Evolutionary conservation across 2,329 filamentous ascomycete species (phyloP).

Genomic region (Verruconis gallopava): DNA sequence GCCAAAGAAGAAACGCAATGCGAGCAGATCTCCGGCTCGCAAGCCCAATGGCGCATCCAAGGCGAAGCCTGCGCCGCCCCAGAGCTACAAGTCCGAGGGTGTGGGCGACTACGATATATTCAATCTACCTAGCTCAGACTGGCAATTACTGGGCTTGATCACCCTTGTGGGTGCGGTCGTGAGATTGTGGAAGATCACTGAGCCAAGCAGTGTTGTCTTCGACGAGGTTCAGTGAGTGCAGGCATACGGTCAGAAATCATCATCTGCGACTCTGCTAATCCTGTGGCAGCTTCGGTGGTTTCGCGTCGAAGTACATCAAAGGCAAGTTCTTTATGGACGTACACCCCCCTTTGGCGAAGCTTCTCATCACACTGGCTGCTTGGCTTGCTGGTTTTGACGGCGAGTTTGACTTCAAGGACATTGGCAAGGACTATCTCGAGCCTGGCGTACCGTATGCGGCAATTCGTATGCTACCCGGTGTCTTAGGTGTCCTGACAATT

Average conservation of each 20-base stretch:
- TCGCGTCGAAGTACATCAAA: constrained; percentile 98
- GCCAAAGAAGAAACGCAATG: constrained; percentile 3
- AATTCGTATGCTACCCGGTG: constrained; percentile 86
- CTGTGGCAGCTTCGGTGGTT: constrained; percentile 72
- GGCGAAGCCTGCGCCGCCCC: neutral
- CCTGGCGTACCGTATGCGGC: constrained; percentile 91
- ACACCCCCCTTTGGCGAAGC: constrained; percentile 92
- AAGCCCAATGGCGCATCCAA: neutral
- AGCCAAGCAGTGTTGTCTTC: constrained; percentile 92
- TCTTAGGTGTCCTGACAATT: constrained; percentile 77
- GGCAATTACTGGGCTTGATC: constrained; percentile 58
- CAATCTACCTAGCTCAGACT: constrained; percentile 71
- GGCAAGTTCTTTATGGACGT: constrained; percentile 99
- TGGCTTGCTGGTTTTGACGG: constrained; percentile 93
- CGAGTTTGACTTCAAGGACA: constrained; percentile 97
- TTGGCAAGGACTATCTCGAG: constrained; percentile 96
- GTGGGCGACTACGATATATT: constrained; percentile 88
- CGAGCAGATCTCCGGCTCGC: constrained; percentile 9
- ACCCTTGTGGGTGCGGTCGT: constrained; percentile 67
- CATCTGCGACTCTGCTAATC: constrained; percentile 14
- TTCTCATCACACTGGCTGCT: constrained; percentile 88
- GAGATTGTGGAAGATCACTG: constrained; percentile 88
- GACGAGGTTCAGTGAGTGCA: constrained; percentile 93
- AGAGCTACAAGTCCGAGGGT: constrained; percentile 45
- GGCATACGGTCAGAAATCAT: neutral